Evolutionary conservation across 345 rosid genomes (phyloP).

Genomic region (Eucalyptus coolabah): DNA sequence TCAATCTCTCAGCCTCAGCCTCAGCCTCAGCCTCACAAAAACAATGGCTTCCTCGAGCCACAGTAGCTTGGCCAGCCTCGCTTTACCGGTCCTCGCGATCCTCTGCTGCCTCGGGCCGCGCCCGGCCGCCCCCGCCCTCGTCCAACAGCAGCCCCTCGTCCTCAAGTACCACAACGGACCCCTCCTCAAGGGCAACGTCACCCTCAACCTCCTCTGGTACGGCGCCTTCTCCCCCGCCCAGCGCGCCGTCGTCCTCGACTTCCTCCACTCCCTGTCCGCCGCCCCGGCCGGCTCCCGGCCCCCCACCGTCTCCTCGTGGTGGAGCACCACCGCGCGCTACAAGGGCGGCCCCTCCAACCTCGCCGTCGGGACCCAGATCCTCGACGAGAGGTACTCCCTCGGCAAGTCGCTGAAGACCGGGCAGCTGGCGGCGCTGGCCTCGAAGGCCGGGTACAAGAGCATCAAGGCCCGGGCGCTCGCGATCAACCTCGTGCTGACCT

Average conservation of each 20-base stretch:
- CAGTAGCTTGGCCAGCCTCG: background rate
- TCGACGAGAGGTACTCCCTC: constrained; percentile 9
- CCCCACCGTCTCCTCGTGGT: constrained; percentile 22
- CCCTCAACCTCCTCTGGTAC: constrained; percentile 30
- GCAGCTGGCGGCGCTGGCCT: constrained; percentile 7
- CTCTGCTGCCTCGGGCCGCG: background rate
- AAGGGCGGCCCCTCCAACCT: constrained; percentile 9
- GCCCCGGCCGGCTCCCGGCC: background rate
- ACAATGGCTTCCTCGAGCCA: background rate
- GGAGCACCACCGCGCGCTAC: constrained; percentile 24
- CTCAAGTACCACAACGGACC: constrained; percentile 29
- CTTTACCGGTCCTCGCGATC: background rate
- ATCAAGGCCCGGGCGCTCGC: background rate
- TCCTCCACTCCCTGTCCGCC: constrained; percentile 13
- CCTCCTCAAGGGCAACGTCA: constrained; percentile 21
- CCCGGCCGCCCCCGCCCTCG: constrained; percentile 5
- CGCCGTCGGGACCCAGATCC: constrained; percentile 12
- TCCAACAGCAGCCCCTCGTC: constrained; percentile 21
- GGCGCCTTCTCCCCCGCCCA: constrained; percentile 20
- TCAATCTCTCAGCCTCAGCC: background rate
- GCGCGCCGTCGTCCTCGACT: constrained; percentile 23
- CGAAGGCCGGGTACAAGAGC: background rate
- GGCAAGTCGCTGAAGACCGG: constrained; percentile 4
- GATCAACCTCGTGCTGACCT: constrained; percentile 21
- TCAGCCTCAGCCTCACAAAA: background rate